Base-by-base conservation (phyloP, 768 basidiomycete species). In the Myochromella boudieri region DNA sequence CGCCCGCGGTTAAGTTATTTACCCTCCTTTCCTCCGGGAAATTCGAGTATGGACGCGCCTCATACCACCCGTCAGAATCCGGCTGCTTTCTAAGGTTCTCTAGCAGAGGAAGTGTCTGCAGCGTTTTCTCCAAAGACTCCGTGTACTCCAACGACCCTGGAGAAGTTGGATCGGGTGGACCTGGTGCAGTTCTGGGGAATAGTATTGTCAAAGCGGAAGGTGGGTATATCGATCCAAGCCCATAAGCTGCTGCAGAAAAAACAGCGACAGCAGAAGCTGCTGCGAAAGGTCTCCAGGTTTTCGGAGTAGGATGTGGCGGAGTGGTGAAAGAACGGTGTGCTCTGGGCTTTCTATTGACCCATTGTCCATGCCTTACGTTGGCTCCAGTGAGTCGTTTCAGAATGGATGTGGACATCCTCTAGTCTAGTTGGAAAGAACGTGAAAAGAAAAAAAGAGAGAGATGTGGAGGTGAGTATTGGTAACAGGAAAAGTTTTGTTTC, bases 1-100 rank as follows among this genome's bases (percentile, higher is more conserved):
- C 77, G 3, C 92, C 93, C 2, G 85, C 83, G 0, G 91, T 89
- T 39, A 99, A 71, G 51, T 81, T 87, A 66, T 99, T 93, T 44
- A 85, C 85, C 1, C 85, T 75, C 44, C 82, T 70, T 46, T 87
- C 83, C 49, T 85, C 85, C 0, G 92, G 84, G 21, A 83, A 79
- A 14, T 73, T 68, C 10, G 67, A 64, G 62, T 90, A 93, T 29
- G 91, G 92, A 40, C 91, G 80, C 17, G 75, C 71, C 63, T 87
- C 89, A 57, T 90, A 89, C 86, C 87, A 89, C 31, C 78, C 75
- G 22, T 69, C 64, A 0, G 75, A 68, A 44, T 83, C 81, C 2
- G 69, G 63, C 24, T 69, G 62, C 10, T 60, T 48, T 27, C 88
- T 79, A 0, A 97, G 71, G 14, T n/a, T 37, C 33, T 44, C 14